Evolutionary conservation across 371 early-diverging fungal species (phyloP).

Genomic region (Mortierella sp.): DNA sequence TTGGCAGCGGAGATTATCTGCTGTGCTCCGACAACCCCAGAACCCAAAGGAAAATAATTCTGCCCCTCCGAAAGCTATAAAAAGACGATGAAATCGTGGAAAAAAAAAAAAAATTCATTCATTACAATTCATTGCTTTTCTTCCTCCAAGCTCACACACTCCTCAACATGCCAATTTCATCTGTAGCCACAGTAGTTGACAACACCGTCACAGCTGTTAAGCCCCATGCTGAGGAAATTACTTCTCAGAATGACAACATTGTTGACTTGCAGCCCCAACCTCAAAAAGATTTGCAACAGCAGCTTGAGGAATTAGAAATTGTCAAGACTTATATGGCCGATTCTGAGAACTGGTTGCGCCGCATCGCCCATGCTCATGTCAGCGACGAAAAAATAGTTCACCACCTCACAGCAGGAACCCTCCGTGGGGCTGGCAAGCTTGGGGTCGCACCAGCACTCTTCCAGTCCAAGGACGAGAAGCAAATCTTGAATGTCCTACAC

Average conservation of each 20-base stretch:
- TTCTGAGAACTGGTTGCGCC: slow-evolving; percentile 37
- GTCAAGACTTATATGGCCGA: slow-evolving; percentile 20
- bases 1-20: not conserved
- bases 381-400: slow-evolving; percentile 34
- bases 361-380: slow-evolving; percentile 37
- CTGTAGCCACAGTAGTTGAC: not conserved
- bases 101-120: not conserved
- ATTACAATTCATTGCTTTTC: not conserved
- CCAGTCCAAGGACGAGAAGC: slow-evolving; percentile 34
- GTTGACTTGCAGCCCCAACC: not conserved
- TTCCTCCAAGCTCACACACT: not conserved
- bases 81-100: not conserved
- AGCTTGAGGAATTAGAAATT: slow-evolving; percentile 32
- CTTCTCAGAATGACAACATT: not conserved
- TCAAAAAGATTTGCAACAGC: not conserved
- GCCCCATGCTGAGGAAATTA: slow-evolving; percentile 22
- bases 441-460: slow-evolving; percentile 54
- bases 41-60: slow-evolving; percentile 22
- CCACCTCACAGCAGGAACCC: slow-evolving; percentile 66
- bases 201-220: slow-evolving; percentile 14
- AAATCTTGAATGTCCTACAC: slow-evolving; percentile 39
- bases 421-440: slow-evolving; percentile 63
- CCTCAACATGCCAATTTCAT: slow-evolving; percentile 27
- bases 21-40: slow-evolving; percentile 5
- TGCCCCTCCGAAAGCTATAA: slow-evolving; percentile 6